Percentiles rank a stretch among this genome's conserved stretches.
Evolutionary conservation across 495 filamentous ascomycete species (phyloP).

Genomic region (Daldinia childiae): DNA sequence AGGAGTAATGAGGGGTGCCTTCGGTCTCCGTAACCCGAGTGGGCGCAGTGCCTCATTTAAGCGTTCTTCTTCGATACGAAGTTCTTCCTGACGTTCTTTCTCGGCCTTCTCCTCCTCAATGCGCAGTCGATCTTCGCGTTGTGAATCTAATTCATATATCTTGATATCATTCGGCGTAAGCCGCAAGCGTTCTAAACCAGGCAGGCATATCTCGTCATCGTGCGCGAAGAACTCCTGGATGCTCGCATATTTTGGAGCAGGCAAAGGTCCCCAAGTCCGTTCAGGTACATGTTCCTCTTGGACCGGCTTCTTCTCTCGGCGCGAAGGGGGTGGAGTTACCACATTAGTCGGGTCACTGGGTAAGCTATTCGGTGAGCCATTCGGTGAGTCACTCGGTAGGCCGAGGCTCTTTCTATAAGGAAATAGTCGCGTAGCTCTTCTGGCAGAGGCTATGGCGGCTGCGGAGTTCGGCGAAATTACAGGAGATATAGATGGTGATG

Average conservation of each 20-base stretch:
- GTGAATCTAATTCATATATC: slow-evolving; percentile 32
- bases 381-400: slow-evolving; percentile 7
- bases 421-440: slow-evolving; percentile 25
- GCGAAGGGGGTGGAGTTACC: slow-evolving; percentile 24
- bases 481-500: slow-evolving; percentile 27
- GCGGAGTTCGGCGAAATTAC: slow-evolving; percentile 24
- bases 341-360: neutral
- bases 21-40: slow-evolving; percentile 41
- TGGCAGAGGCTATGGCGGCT: slow-evolving; percentile 21
- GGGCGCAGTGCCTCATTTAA: slow-evolving; percentile 22
- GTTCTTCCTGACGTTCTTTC: slow-evolving; percentile 23
- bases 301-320: slow-evolving; percentile 11
- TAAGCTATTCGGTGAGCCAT: neutral
- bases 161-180: slow-evolving; percentile 30
- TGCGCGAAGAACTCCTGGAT: slow-evolving; percentile 42
- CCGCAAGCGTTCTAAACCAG: slow-evolving; percentile 31
- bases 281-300: neutral
- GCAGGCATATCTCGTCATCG: slow-evolving; percentile 37
- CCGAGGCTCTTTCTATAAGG: slow-evolving; percentile 7
- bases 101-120: slow-evolving; percentile 32
- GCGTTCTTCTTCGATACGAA: slow-evolving; percentile 32
- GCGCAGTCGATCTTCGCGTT: slow-evolving; percentile 40
- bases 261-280: slow-evolving; percentile 10
- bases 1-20: slow-evolving; percentile 41
- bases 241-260: slow-evolving; percentile 28